phyloP scores from a whole-genome alignment of 495 filamentous ascomycete genomes.

The Acidiella bohemica region DNA sequence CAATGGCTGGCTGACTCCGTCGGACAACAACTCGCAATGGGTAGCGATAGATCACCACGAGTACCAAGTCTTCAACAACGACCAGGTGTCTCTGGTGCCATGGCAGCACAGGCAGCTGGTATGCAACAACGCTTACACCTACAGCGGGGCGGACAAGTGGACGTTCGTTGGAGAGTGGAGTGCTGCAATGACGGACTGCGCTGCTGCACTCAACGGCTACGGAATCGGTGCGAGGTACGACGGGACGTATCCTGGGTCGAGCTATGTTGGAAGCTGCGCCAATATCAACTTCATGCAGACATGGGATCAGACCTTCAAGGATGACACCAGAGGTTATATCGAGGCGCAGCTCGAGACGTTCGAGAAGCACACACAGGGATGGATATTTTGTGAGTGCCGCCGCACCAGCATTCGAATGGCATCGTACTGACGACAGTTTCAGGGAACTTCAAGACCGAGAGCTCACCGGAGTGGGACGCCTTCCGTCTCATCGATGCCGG shows the following conservation, averaged over 20 bases:
- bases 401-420: background rate
- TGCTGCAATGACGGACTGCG: slow-evolving; percentile 62
- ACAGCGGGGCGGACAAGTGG: slow-evolving; percentile 34
- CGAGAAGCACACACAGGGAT: slow-evolving; percentile 32
- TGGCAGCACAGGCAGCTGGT: slow-evolving; percentile 33
- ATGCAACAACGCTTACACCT: slow-evolving; percentile 30
- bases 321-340: slow-evolving; percentile 32
- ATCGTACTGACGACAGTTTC: too few species aligned
- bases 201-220: slow-evolving; percentile 54
- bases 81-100: slow-evolving; percentile 24
- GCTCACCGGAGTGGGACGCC: slow-evolving; percentile 37
- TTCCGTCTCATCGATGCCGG: slow-evolving; percentile 31
- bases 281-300: slow-evolving; percentile 28
- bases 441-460: slow-evolving; percentile 42
- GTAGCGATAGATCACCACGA: slow-evolving; percentile 38
- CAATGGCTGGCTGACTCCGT: slow-evolving; percentile 33
- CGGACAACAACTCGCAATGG: slow-evolving; percentile 27
- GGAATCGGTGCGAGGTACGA: slow-evolving; percentile 55
- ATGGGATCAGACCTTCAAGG: slow-evolving; percentile 27
- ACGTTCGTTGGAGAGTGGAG: slow-evolving; percentile 41
- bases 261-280: slow-evolving; percentile 30
- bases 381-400: slow-evolving; percentile 12
- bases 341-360: slow-evolving; percentile 36
- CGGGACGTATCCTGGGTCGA: slow-evolving; percentile 30
- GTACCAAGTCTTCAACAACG: slow-evolving; percentile 36